Conservation (phyloP, 2,329 filamentous ascomycete species). For the Trichoderma sp. region DNA sequence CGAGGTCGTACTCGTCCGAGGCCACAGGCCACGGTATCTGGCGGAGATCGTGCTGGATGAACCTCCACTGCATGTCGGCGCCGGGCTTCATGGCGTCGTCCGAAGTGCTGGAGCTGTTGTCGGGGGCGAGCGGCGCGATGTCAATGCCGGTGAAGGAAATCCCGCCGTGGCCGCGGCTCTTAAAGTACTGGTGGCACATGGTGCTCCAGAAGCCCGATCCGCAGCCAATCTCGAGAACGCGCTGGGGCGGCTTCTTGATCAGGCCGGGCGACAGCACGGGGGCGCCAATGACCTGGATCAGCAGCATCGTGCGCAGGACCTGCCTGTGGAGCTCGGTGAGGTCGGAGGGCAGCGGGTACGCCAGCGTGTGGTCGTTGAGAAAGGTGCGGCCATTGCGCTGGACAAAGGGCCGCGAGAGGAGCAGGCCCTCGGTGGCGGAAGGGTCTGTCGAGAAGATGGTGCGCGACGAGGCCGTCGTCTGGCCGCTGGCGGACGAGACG, state of each 20-base stretch:
- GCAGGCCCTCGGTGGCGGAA: conserved; percentile 47
- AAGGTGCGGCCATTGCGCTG: conserved; percentile 80
- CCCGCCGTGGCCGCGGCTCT: conserved; percentile 64
- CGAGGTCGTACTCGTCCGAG: conserved; percentile 79
- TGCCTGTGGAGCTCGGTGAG: conserved; percentile 85
- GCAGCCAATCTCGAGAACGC: conserved; percentile 84
- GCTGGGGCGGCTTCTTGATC: conserved; percentile 67
- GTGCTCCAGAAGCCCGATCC: conserved; percentile 89
- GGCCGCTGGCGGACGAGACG: conserved; percentile 51
- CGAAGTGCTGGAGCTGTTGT: conserved; percentile 37
- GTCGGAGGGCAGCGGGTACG: conserved; percentile 88
- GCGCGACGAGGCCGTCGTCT: conserved; percentile 47
- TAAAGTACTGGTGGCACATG: conserved; percentile 81
- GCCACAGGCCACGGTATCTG: conserved; percentile 75
- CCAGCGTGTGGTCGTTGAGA: conserved; percentile 69
- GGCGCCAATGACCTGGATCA: conserved; percentile 78
- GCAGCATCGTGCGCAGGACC: conserved; percentile 77
- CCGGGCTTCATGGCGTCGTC: conserved; percentile 53
- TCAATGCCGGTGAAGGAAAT: conserved; percentile 83
- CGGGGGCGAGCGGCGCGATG: conserved; percentile 68
- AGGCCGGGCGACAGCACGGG: conserved; percentile 74
- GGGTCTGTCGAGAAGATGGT: conserved; percentile 55
- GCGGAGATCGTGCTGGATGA: conserved; percentile 84
- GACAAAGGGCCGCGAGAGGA: conserved; percentile 58
- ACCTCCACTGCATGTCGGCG: conserved; percentile 82